Conservation (phyloP, 768 basidiomycete species). For the Chalciporus piperatus region DNA sequence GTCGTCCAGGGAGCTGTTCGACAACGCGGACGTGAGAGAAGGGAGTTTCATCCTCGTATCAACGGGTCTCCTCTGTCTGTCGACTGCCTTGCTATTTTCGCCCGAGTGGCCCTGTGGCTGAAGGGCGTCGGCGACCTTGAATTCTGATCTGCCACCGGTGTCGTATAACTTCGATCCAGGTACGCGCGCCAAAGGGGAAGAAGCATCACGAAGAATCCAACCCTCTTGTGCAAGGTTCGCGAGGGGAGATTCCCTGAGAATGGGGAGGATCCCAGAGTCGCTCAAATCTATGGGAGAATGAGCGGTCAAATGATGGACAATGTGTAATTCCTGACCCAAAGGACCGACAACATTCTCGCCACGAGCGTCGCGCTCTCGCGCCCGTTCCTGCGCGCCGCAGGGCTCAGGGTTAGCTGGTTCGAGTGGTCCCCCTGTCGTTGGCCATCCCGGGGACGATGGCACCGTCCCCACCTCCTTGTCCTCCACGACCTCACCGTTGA, state of each 20-base stretch:
- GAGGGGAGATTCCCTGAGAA: background rate
- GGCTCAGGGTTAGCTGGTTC: constrained; percentile 20
- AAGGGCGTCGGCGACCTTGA: background rate
- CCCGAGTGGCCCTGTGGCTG: background rate
- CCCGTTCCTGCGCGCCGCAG: constrained; percentile 9
- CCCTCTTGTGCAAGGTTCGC: background rate
- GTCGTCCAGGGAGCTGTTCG: constrained; percentile 16
- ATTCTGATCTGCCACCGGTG: background rate
- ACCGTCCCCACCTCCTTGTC: background rate
- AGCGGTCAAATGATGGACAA: background rate
- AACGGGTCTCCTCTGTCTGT: background rate
- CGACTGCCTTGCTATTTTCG: background rate
- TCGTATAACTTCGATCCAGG: background rate
- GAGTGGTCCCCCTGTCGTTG: constrained; percentile 25
- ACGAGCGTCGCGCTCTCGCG: background rate
- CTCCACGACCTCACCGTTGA: background rate
- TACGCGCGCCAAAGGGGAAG: background rate
- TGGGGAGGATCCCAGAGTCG: background rate
- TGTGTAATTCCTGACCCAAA: too few species aligned
- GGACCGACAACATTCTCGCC: background rate
- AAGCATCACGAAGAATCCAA: background rate
- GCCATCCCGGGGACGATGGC: constrained; percentile 14
- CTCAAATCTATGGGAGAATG: background rate
- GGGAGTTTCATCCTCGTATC: constrained; percentile 8
- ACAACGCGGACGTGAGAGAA: constrained; percentile 17